These are phyloP conservation scores for Salvia splendens DNA, from an alignment of 257 asterid genomes.

Conservation along the genomic window DNA sequence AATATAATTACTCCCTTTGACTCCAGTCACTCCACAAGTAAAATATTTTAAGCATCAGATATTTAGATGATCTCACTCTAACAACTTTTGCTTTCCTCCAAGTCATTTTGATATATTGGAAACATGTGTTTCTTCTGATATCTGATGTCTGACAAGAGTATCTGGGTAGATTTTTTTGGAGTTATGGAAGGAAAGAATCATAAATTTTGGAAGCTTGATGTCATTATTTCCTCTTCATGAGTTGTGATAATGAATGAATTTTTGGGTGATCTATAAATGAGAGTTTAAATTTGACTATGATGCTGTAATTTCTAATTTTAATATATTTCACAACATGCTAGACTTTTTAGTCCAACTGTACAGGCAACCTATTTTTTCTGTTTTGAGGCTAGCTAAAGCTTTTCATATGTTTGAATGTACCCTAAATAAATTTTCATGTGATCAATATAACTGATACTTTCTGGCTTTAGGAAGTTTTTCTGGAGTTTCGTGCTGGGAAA, in stretches of 20 bases:
- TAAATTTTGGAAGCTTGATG: not conserved
- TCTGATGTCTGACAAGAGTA: slow-evolving; percentile 10
- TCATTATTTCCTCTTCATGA: not conserved
- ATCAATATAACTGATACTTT: slow-evolving; percentile 15
- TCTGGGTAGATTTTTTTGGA: not conserved
- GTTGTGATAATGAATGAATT: not conserved
- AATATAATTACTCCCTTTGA: not conserved
- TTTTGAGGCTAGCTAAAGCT: not conserved
- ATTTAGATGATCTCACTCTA: not conserved
- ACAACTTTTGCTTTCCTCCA: not conserved
- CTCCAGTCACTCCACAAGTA: not conserved
- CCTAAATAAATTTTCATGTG: not conserved
- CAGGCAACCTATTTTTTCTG: not conserved
- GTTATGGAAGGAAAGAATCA: not conserved
- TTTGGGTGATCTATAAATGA: not conserved
- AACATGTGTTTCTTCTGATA: not conserved
- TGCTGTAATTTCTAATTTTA: not conserved
- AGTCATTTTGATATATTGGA: not conserved
- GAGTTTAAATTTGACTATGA: not conserved
- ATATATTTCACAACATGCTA: not conserved
- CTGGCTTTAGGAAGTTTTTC: slow-evolving; percentile 56
- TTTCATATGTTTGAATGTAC: slow-evolving; percentile 10
- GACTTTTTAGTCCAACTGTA: not conserved
- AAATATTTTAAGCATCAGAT: not conserved
- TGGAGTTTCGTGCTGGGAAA: slow-evolving; percentile 97